phyloP scores from a whole-genome alignment of 768 basidiomycete genomes.

The Mycena capillaripes region DNA sequence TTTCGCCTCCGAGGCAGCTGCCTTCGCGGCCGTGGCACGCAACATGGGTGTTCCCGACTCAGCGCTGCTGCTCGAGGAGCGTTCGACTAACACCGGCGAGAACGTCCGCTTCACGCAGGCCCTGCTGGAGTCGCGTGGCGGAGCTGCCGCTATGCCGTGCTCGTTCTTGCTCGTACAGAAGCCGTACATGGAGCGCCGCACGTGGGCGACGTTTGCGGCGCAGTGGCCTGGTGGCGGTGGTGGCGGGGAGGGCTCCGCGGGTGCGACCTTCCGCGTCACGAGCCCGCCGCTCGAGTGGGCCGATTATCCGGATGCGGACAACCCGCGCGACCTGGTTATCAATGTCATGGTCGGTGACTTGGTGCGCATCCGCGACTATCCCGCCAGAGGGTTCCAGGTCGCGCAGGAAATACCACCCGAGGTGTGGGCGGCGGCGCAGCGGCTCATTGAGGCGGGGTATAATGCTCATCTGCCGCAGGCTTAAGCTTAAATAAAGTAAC shows the following conservation, averaged over 20 bases:
- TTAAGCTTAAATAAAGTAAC: neutral
- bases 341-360: conserved; percentile 38
- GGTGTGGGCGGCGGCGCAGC: conserved; percentile 32
- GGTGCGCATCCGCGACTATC: conserved; percentile 35
- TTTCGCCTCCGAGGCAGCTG: neutral
- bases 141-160: neutral
- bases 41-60: neutral
- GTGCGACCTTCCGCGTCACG: conserved; percentile 29
- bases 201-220: conserved; percentile 37
- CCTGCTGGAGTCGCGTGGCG: conserved; percentile 6
- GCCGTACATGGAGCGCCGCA: conserved; percentile 39
- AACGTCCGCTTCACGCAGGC: conserved; percentile 34
- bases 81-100: conserved; percentile 34
- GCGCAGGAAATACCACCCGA: conserved; percentile 28
- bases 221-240: conserved; percentile 31
- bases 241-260: neutral
- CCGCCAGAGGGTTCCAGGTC: conserved; percentile 36
- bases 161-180: conserved; percentile 37
- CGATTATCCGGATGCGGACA: conserved; percentile 32
- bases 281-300: conserved; percentile 33
- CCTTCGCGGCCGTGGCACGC: neutral
- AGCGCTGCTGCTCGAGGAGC: neutral
- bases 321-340: conserved; percentile 29
- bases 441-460: conserved; percentile 32
- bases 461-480: conserved; percentile 22